Evolutionary conservation across 2,329 filamentous ascomycete species (phyloP).

Genomic region (Xylariaceae sp.): DNA sequence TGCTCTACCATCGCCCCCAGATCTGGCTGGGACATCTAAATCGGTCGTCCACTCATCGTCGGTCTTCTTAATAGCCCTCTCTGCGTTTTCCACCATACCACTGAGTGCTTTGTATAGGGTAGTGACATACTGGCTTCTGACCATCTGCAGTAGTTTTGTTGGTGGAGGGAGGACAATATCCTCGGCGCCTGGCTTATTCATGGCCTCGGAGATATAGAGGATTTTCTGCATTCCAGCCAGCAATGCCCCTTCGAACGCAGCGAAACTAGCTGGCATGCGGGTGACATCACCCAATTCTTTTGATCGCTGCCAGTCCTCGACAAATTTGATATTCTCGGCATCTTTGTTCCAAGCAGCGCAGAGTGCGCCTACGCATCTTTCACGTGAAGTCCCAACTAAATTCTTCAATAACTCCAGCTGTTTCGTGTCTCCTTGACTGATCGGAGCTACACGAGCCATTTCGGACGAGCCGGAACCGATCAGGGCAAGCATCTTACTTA

Average conservation of each 20-base stretch:
- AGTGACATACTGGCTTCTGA: conserved; percentile 86
- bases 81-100: conserved; percentile 95
- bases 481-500: conserved; percentile 75
- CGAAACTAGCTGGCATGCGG: conserved; percentile 82
- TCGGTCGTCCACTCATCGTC: conserved; percentile 59
- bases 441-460: conserved; percentile 69
- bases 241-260: conserved; percentile 78
- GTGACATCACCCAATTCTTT: conserved; percentile 82
- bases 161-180: conserved; percentile 83
- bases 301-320: conserved; percentile 91
- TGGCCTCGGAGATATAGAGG: conserved; percentile 84
- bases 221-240: conserved; percentile 91
- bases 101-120: conserved; percentile 91
- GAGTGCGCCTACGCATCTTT: conserved; percentile 79
- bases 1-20: conserved; percentile 27
- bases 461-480: conserved; percentile 86
- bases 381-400: conserved; percentile 73
- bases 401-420: conserved; percentile 68
- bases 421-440: conserved; percentile 51
- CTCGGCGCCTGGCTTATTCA: conserved; percentile 65
- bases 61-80: conserved; percentile 63
- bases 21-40: conserved; percentile 34
- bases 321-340: conserved; percentile 83
- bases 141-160: conserved; percentile 83
- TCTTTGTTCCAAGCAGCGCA: conserved; percentile 92